A percentile compares a stretch with the other conserved stretches of the same genome.
Evolutionary conservation across 495 filamentous ascomycete species (phyloP).

Genomic region (Glonium stellatum): DNA sequence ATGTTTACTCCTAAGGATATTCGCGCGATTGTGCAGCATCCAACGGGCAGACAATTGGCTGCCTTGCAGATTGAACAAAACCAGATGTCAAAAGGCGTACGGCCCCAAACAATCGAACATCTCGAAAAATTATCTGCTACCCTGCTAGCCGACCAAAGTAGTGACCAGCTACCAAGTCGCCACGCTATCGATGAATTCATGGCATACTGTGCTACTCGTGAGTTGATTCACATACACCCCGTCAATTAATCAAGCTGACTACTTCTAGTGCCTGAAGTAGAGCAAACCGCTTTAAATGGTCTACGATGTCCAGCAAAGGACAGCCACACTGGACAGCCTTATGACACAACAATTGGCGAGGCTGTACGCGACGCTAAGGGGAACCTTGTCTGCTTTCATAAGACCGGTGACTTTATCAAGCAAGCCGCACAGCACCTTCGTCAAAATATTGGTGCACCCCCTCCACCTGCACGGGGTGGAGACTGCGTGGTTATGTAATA

Average conservation of each 20-base stretch:
- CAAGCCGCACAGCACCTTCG: slow-evolving; percentile 32
- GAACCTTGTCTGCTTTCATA: slow-evolving; percentile 38
- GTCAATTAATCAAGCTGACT: neutral
- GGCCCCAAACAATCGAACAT: slow-evolving; percentile 34
- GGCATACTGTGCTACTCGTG: slow-evolving; percentile 34
- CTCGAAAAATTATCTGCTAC: slow-evolving; percentile 32
- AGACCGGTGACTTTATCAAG: slow-evolving; percentile 38
- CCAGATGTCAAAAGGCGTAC: slow-evolving; percentile 35
- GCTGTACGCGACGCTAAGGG: slow-evolving; percentile 36
- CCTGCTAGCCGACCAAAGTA: slow-evolving; percentile 34
- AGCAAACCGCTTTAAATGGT: slow-evolving; percentile 35
- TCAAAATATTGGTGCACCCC: slow-evolving; percentile 19
- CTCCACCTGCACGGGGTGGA: slow-evolving; percentile 5
- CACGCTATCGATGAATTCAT: slow-evolving; percentile 36
- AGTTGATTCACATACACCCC: slow-evolving; percentile 3
- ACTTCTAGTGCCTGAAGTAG: slow-evolving; percentile 28
- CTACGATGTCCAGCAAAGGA: slow-evolving; percentile 38
- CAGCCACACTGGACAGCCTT: slow-evolving; percentile 35
- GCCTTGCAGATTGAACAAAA: slow-evolving; percentile 34
- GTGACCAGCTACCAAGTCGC: slow-evolving; percentile 30
- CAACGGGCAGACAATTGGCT: slow-evolving; percentile 13
- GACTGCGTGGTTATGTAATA: slow-evolving; percentile 24
- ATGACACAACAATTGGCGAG: slow-evolving; percentile 38
- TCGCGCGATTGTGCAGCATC: slow-evolving; percentile 24
- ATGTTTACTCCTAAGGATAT: slow-evolving; percentile 31